phyloP scores from a whole-genome alignment of 768 basidiomycete species.

The Tylopilus sp. region DNA sequence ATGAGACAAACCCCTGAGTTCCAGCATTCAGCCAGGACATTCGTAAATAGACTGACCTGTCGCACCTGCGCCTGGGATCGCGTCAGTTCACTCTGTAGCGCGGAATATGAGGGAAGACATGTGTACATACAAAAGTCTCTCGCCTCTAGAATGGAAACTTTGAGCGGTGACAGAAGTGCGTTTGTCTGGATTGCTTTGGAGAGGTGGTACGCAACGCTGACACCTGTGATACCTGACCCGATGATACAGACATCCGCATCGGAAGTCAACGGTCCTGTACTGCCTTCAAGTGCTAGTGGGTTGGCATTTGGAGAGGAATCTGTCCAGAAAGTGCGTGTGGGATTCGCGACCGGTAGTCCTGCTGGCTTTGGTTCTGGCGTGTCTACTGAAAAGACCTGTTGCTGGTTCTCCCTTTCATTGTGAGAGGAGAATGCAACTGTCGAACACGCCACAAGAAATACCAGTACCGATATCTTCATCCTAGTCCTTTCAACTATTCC shows the following conservation, averaged over 20 bases:
- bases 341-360: constrained; percentile 52
- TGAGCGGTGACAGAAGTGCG: constrained; percentile 30
- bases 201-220: no score
- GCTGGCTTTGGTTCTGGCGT: constrained; percentile 15
- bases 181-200: constrained; percentile 30
- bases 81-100: not conserved
- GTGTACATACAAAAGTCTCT: constrained; percentile 84
- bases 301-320: constrained; percentile 53
- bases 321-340: constrained; percentile 75
- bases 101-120: not conserved
- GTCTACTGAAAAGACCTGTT: constrained; percentile 1
- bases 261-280: no score
- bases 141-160: no score
- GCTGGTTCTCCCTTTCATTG: not conserved
- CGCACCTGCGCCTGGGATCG: constrained; percentile 74
- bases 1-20: not conserved
- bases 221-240: no score
- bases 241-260: no score
- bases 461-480: no score
- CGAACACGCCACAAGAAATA: no score
- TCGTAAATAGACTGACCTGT: constrained; percentile 47
- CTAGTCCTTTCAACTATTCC: no score
- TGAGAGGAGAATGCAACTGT: no score
- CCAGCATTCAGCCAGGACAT: not conserved
- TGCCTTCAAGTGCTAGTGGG: constrained; percentile 65